A percentile compares a stretch with the other conserved stretches of the same genome.
These are phyloP conservation scores for Suhomyces taliae DNA, from an alignment of 1,139 yeast genomes.

Conservation along the genomic window DNA sequence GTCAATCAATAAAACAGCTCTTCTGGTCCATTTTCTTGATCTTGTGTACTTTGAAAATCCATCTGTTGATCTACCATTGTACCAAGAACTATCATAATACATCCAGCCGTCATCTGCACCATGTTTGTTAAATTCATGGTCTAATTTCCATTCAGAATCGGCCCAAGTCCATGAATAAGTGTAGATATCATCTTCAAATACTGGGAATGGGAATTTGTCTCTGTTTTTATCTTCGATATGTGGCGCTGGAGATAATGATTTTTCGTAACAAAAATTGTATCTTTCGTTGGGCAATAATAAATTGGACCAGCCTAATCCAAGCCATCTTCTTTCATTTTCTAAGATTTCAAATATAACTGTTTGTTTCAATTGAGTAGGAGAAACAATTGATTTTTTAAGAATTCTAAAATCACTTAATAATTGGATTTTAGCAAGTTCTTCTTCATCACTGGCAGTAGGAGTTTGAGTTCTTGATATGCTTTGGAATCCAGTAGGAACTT, in stretches of 20 bases:
- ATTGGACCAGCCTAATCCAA: slow-evolving; percentile 61
- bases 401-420: slow-evolving; percentile 42
- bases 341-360: slow-evolving; percentile 50
- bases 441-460: slow-evolving; percentile 29
- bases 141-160: slow-evolving; percentile 51
- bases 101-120: slow-evolving; percentile 51
- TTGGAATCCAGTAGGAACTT: slow-evolving; percentile 17
- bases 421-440: slow-evolving; percentile 18
- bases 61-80: slow-evolving; percentile 38
- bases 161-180: slow-evolving; percentile 56
- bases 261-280: slow-evolving; percentile 45
- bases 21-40: slow-evolving; percentile 50
- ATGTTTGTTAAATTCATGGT: slow-evolving; percentile 33
- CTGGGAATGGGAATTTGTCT: slow-evolving; percentile 47
- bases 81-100: slow-evolving; percentile 55
- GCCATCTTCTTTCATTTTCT: slow-evolving; percentile 63
- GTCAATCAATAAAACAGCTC: slow-evolving; percentile 47
- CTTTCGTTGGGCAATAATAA: slow-evolving; percentile 54
- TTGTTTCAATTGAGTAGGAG: slow-evolving; percentile 47
- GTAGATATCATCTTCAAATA: slow-evolving; percentile 42
- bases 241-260: slow-evolving; percentile 39
- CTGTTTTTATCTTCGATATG: slow-evolving; percentile 18
- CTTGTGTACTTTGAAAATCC: slow-evolving; percentile 54
- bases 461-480: slow-evolving; percentile 24
- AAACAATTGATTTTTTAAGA: slow-evolving; percentile 38